phyloP scores from a whole-genome alignment of 352 stramenopile species.

The Globisporangium barbulae region DNA sequence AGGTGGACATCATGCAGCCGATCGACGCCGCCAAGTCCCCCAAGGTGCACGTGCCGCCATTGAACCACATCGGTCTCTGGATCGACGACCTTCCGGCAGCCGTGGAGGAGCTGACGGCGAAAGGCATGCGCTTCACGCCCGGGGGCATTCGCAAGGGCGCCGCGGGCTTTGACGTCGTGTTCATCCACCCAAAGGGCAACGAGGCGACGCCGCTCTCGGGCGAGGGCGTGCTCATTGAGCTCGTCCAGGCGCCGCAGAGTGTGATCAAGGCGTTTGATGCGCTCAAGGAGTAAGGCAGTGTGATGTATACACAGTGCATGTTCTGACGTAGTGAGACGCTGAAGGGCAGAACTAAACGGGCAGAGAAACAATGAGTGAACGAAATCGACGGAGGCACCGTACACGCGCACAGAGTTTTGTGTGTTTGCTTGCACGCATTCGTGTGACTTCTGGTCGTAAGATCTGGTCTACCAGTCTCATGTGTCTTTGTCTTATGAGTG shows the following conservation, averaged over 20 bases:
- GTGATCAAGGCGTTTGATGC: slow-evolving; percentile 88
- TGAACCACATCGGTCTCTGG: slow-evolving; percentile 99
- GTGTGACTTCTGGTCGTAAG: too few species aligned
- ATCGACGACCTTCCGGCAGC: slow-evolving; percentile 93
- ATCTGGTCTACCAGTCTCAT: too few species aligned
- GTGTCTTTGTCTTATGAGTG: too few species aligned
- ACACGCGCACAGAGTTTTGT: too few species aligned
- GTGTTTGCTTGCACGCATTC: too few species aligned
- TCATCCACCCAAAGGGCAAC: slow-evolving; percentile 98
- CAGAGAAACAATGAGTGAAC: too few species aligned
- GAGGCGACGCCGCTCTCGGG: slow-evolving; percentile 89
- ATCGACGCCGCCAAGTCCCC: slow-evolving; percentile 91
- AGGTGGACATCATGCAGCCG: slow-evolving; percentile 99
- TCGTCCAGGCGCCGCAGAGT: slow-evolving; percentile 93
- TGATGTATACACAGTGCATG: not conserved
- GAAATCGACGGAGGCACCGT: too few species aligned
- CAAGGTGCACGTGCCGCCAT: slow-evolving; percentile 93
- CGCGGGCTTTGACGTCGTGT: slow-evolving; percentile 96
- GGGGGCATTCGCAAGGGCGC: slow-evolving; percentile 97
- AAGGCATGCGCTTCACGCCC: slow-evolving; percentile 95
- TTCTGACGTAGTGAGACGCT: too few species aligned
- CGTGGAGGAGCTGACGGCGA: slow-evolving; percentile 90
- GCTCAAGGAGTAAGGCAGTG: slow-evolving; percentile 25
- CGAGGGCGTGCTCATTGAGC: slow-evolving; percentile 95
- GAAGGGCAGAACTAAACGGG: too few species aligned